Percentiles rank a stretch among this genome's conserved stretches.
Evolutionary conservation across 2,329 filamentous ascomycete genomes (phyloP).

Genomic region (Cercospora brassicicola): DNA sequence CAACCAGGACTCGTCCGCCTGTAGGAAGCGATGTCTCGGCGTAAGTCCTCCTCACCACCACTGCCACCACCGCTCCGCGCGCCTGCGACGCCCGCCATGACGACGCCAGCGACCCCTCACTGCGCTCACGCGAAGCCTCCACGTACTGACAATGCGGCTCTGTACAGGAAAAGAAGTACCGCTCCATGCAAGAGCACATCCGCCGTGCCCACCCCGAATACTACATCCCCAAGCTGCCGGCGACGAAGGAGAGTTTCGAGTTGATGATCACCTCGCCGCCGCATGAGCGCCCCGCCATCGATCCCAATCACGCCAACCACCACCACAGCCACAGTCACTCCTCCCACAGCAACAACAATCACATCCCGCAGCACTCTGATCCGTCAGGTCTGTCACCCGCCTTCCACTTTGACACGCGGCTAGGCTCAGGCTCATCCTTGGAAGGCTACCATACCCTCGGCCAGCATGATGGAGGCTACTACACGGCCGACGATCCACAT

Average conservation of each 20-base stretch:
- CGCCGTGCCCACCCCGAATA: constrained; percentile 94
- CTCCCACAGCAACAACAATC: constrained; percentile 21
- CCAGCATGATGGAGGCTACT: constrained; percentile 48
- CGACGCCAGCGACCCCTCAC: neutral
- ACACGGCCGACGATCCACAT: constrained; percentile 59
- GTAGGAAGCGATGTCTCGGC: constrained; percentile 95
- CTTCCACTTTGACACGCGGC: constrained; percentile 37
- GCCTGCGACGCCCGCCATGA: neutral
- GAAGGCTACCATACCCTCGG: constrained; percentile 39
- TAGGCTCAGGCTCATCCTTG: constrained; percentile 40
- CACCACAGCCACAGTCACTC: constrained; percentile 23
- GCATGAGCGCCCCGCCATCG: constrained; percentile 62
- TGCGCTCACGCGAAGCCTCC: neutral
- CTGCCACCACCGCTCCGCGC: constrained; percentile 20
- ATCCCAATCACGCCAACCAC: constrained; percentile 40
- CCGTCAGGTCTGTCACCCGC: constrained; percentile 42
- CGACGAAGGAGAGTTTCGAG: constrained; percentile 95
- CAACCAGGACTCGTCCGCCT: constrained; percentile 95
- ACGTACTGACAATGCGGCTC: constrained; percentile 36
- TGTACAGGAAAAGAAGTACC: constrained; percentile 83
- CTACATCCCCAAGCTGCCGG: constrained; percentile 96
- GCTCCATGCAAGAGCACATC: constrained; percentile 99
- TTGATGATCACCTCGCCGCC: constrained; percentile 93
- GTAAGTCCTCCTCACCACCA: constrained; percentile 63
- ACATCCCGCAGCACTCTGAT: constrained; percentile 37